These are phyloP conservation scores for Neurospora sp. DNA, from an alignment of 495 filamentous ascomycete species.

Conservation along the genomic window DNA sequence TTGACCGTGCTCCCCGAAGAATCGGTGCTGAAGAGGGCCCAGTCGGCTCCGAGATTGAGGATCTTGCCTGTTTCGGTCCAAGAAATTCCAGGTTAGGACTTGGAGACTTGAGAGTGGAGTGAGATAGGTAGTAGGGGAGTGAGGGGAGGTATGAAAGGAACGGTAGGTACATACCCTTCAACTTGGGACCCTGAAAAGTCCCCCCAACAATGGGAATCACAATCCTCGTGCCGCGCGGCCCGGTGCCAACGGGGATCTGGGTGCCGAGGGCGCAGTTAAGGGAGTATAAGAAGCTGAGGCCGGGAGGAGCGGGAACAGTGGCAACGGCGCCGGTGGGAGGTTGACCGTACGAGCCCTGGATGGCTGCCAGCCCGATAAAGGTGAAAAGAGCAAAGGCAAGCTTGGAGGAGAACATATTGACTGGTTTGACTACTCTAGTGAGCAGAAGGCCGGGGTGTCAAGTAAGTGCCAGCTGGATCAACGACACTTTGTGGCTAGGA, in stretches of 20 bases:
- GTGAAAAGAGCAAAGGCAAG: background rate
- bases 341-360: background rate
- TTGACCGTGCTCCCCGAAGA: slow-evolving; percentile 2
- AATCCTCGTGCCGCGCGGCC: slow-evolving; percentile 8
- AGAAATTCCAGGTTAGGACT: too few species aligned
- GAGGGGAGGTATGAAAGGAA: too few species aligned
- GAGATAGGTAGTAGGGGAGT: too few species aligned
- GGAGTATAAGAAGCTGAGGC: slow-evolving; percentile 18
- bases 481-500: background rate
- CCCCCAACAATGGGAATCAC: slow-evolving; percentile 21
- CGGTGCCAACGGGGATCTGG: slow-evolving; percentile 7
- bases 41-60: slow-evolving; percentile 21
- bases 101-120: too few species aligned
- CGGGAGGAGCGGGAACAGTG: slow-evolving; percentile 6
- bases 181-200: slow-evolving; percentile 11
- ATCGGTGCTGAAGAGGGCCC: slow-evolving; percentile 13
- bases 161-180: slow-evolving; percentile 4
- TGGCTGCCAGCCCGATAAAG: background rate
- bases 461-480: background rate
- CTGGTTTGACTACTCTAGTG: too few species aligned
- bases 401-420: slow-evolving; percentile 1
- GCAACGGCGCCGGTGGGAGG: background rate
- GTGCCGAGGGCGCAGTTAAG: slow-evolving; percentile 17
- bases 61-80: slow-evolving; percentile 2
- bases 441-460: background rate